phyloP scores from a whole-genome alignment of 2,329 filamentous ascomycete species.

The Penicillium freii region DNA sequence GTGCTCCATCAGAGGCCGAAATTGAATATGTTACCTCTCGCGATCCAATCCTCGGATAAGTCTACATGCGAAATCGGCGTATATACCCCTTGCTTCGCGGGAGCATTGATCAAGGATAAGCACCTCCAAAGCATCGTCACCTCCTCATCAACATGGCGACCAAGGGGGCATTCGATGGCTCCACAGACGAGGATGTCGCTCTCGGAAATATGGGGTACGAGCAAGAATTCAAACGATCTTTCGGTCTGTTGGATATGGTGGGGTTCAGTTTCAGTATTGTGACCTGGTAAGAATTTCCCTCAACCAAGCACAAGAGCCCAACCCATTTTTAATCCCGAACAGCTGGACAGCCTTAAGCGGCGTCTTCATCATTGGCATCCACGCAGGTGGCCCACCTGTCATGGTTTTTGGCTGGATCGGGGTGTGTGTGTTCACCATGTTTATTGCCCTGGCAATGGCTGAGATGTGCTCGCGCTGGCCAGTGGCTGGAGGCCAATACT shows the following conservation, averaged over 20 bases:
- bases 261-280: constrained; percentile 58
- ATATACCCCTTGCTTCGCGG: not conserved
- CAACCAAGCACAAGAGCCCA: not conserved
- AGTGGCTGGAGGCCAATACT: constrained; percentile 55
- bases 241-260: constrained; percentile 55
- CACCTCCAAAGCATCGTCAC: too few species aligned
- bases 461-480: constrained; percentile 56
- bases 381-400: constrained; percentile 54
- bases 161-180: constrained; percentile 11
- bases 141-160: not conserved
- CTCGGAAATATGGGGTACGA: constrained; percentile 34
- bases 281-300: constrained; percentile 38
- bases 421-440: constrained; percentile 49
- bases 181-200: constrained; percentile 25
- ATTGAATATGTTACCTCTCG: not conserved
- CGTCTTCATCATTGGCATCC: constrained; percentile 54
- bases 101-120: not conserved
- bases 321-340: not conserved
- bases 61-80: not conserved
- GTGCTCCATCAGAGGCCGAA: not conserved
- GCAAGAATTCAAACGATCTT: constrained; percentile 54
- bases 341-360: constrained; percentile 55
- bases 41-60: not conserved
- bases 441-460: constrained; percentile 56
- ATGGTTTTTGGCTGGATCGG: constrained; percentile 59